phyloP scores from a whole-genome alignment of 2,329 filamentous ascomycete species.

The Penicillium sp. region DNA sequence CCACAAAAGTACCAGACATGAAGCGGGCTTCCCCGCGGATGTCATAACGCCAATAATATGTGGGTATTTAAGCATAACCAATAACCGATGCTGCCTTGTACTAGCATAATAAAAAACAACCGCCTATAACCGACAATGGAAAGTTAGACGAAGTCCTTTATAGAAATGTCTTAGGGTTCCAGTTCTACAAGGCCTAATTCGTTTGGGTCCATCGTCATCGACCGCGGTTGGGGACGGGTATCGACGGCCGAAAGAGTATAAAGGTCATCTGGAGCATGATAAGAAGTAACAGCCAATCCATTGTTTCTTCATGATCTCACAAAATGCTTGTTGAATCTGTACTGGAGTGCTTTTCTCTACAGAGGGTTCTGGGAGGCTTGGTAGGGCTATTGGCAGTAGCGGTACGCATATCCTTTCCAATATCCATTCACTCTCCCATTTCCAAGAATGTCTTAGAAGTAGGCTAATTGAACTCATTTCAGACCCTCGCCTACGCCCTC shows the following conservation, averaged over 20 bases:
- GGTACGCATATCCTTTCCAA: constrained; percentile 15
- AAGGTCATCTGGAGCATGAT: constrained; percentile 5
- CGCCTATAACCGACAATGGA: constrained; percentile 3
- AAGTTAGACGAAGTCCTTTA: background rate
- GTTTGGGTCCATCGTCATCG: constrained; percentile 16
- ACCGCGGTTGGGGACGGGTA: constrained; percentile 26
- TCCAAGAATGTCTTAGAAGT: background rate
- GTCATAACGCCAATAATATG: background rate
- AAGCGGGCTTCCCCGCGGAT: constrained; percentile 2
- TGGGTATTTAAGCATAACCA: constrained; percentile 7
- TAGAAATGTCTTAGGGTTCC: background rate
- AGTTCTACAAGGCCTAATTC: background rate
- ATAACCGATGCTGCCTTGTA: background rate
- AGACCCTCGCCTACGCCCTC: constrained; percentile 30
- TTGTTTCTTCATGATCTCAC: constrained; percentile 1
- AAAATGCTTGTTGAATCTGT: constrained; percentile 27
- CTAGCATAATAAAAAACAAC: background rate
- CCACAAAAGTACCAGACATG: constrained; percentile 5
- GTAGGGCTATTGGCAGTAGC: constrained; percentile 16
- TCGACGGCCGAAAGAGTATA: constrained; percentile 15
- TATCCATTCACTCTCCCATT: background rate
- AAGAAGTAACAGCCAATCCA: background rate
- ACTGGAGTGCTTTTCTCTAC: constrained; percentile 17
- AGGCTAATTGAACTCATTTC: background rate
- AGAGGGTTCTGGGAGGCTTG: constrained; percentile 16